Percentiles rank a stretch among this genome's conserved stretches.
Evolutionary conservation across 2,329 filamentous ascomycete species (phyloP).

Genomic region (Trichoderma asperellum): DNA sequence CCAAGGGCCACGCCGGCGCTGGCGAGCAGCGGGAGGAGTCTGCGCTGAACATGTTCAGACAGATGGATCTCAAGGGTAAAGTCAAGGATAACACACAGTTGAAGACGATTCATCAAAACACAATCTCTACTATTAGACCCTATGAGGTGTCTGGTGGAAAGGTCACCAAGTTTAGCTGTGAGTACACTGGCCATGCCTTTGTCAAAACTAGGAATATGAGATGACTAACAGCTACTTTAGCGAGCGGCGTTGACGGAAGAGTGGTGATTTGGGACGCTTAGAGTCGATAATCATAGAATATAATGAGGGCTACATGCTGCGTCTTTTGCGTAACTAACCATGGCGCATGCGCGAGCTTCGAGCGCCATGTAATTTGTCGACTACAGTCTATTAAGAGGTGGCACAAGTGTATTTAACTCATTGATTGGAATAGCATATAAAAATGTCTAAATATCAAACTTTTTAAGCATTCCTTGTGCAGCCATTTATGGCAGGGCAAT

Average conservation of each 20-base stretch:
- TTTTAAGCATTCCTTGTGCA: constrained; percentile 9
- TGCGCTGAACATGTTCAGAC: constrained; percentile 95
- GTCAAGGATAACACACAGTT: constrained; percentile 89
- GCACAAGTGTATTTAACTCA: constrained; percentile 19
- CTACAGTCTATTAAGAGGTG: neutral
- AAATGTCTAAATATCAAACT: constrained; percentile 17
- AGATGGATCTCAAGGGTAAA: constrained; percentile 98
- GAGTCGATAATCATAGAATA: neutral
- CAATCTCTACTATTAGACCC: constrained; percentile 79
- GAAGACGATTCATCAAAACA: constrained; percentile 96
- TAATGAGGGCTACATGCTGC: neutral
- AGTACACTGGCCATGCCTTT: constrained; percentile 46
- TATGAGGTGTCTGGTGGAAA: constrained; percentile 68
- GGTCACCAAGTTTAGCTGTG: constrained; percentile 85
- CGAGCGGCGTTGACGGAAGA: constrained; percentile 81
- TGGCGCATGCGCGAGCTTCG: neutral
- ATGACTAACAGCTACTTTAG: constrained; percentile 49
- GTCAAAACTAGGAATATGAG: neutral
- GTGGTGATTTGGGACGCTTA: constrained; percentile 73
- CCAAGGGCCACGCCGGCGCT: constrained; percentile 65
- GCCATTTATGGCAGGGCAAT: constrained; percentile 68
- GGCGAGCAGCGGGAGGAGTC: constrained; percentile 79
- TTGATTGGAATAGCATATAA: constrained; percentile 15
- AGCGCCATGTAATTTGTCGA: neutral
- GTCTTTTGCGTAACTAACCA: neutral